Conservation (phyloP, 306 rosid genomes). For the Corylus americana region DNA sequence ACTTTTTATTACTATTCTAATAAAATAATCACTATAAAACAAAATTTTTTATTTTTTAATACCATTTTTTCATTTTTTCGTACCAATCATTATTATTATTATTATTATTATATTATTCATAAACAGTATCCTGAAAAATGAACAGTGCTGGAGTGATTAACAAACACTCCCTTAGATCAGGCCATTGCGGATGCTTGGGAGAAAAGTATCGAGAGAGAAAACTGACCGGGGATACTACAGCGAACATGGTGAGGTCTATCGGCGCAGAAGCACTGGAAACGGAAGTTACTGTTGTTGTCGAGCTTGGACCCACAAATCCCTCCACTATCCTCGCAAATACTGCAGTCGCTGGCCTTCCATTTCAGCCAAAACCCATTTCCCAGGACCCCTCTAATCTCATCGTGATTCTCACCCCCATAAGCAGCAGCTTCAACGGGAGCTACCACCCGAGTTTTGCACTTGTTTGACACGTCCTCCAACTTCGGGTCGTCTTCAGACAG, state of each 20-base stretch:
- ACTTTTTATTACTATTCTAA: no score
- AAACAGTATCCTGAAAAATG: no score
- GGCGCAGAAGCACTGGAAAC: slow-evolving; percentile 32
- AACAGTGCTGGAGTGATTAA: no score
- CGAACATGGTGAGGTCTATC: slow-evolving; percentile 24
- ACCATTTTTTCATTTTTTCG: no score
- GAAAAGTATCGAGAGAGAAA: background rate
- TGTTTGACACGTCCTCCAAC: slow-evolving; percentile 1
- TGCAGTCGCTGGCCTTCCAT: slow-evolving; percentile 32
- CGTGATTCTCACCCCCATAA: background rate
- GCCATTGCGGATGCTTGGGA: no score
- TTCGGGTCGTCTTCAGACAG: background rate
- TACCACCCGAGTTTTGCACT: background rate
- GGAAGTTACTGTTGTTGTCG: background rate
- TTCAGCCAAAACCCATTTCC: slow-evolving; percentile 30
- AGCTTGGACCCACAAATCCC: slow-evolving; percentile 37
- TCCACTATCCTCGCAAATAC: background rate
- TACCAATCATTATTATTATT: no score
- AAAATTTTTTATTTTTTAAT: no score
- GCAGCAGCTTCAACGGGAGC: background rate
- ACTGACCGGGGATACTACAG: slow-evolving; percentile 34
- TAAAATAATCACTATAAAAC: no score
- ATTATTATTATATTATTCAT: no score
- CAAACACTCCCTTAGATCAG: no score
- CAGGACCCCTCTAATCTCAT: background rate